Evolutionary conservation across 108 stramenopile species (phyloP).

Genomic region (Licmophora abbreviata): DNA sequence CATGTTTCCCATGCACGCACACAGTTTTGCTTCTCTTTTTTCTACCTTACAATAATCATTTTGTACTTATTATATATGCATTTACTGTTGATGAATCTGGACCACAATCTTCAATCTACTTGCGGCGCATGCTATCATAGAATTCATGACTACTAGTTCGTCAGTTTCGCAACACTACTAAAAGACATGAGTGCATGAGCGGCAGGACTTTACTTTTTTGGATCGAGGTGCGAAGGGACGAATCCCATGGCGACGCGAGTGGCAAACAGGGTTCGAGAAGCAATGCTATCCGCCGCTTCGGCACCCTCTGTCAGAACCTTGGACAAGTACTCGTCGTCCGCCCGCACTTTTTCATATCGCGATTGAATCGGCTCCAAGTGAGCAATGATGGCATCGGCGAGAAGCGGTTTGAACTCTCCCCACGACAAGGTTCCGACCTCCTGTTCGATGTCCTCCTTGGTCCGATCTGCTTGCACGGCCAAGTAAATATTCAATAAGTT

Average conservation of each 20-base stretch:
- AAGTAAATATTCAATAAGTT: conserved; percentile 95
- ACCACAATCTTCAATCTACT: no score
- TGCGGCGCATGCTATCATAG: no score
- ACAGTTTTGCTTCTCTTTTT: no score
- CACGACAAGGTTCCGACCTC: conserved; percentile 88
- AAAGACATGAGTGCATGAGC: no score
- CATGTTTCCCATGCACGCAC: no score
- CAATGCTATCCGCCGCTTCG: conserved; percentile 88
- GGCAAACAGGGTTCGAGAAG: conserved; percentile 65
- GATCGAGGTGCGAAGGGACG: neutral
- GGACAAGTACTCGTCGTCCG: conserved; percentile 76
- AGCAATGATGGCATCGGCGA: conserved; percentile 90
- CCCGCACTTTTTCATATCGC: conserved; percentile 81
- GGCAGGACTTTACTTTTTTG: neutral
- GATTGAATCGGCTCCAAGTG: conserved; percentile 93
- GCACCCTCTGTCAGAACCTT: conserved; percentile 89
- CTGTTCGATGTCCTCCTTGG: conserved; percentile 64
- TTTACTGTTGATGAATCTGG: no score
- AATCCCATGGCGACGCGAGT: conserved; percentile 97
- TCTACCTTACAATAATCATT: no score
- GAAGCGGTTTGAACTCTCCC: conserved; percentile 93
- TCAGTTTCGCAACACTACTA: no score
- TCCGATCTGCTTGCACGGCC: conserved; percentile 77
- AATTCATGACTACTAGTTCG: no score
- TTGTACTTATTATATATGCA: no score